Evolutionary conservation across 352 stramenopile genomes (phyloP), one percentile per base, ranked within the genome.

Genomic region (Phytophthora aleatoria): DNA sequence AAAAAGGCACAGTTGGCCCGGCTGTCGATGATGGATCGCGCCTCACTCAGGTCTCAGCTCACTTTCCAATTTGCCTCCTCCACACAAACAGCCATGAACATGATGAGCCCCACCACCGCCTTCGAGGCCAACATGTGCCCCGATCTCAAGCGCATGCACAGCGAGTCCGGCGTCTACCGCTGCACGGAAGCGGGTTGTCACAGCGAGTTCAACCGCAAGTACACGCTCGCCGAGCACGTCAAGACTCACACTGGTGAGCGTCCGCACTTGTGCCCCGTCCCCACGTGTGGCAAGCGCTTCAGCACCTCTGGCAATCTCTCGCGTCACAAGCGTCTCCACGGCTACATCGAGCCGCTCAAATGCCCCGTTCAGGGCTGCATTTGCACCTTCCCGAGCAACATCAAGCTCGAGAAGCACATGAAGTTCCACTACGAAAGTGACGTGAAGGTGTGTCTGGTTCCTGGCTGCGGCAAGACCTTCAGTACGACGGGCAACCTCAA

Each of bases 231-330:
- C 5, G 79, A 89, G 57, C 81, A 90, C 66, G 74, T 79, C 55
- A 89, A 89, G 69, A 90, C 79, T 24, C 81, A 90, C 74, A 89
- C 81, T 39, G 81, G 79, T 26, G 74, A 83, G 31, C 70, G 67
- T 12, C 74, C 74, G n/a, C 67, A 83, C 35, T 9, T 72, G 30
- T 83, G 74, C 52, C 61, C 60, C 8, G 67, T 64, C 3, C 61
- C 38, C 15, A 57, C 41, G 9, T 83, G 74, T 41, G 72, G 61
- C 27, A 83, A 83, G 61, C 73, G 74, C 45, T 83, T 83, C 56
- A 83, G 56, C 33, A 83, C 74, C 1, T 74, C 74, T 4, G 74
- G 74, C 39, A 83, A 83, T 48, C 57, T 83, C 6, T 74, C 74
- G 13, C 71, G 74, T 4, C 74, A 83, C 45, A 73, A 72, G 44